Conservation (phyloP, 1,284 basidiomycete genomes). For the Papiliotrema terrestris region DNA sequence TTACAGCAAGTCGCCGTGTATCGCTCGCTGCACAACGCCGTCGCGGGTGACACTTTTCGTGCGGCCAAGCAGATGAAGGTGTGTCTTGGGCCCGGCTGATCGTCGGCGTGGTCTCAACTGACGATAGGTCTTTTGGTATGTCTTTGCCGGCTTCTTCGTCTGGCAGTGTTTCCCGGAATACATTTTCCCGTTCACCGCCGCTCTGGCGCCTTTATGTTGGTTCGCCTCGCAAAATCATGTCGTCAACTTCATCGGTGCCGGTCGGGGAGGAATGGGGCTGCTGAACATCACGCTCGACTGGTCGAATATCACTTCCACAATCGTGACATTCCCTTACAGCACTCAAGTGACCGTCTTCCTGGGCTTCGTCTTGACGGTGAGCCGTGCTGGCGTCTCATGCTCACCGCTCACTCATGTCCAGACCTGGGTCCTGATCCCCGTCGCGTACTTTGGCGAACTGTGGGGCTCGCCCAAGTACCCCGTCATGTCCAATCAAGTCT, state of each 20-base stretch:
- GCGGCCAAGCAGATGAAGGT: constrained; percentile 12
- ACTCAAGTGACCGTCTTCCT: constrained; percentile 19
- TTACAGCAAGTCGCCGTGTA: constrained; percentile 18
- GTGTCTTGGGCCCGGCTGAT: no score
- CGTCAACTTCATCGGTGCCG: constrained; percentile 20
- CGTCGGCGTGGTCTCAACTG: no score
- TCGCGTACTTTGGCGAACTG: constrained; percentile 18
- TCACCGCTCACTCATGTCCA: not conserved
- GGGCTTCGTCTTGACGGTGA: constrained; percentile 15
- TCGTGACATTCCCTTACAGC: constrained; percentile 19
- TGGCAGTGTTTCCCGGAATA: constrained; percentile 26
- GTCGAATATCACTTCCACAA: constrained; percentile 23
- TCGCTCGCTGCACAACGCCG: constrained; percentile 11
- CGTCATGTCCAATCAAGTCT: constrained; percentile 22
- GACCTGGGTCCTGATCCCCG: constrained; percentile 19
- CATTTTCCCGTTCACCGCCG: constrained; percentile 15
- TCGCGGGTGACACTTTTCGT: constrained; percentile 8
- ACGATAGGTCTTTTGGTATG: constrained; percentile 11
- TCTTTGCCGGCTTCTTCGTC: constrained; percentile 14
- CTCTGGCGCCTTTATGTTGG: constrained; percentile 22
- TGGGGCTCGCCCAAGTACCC: constrained; percentile 17
- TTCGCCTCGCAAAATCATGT: constrained; percentile 14
- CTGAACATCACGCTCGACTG: constrained; percentile 23
- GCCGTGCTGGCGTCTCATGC: not conserved
- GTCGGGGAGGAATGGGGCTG: constrained; percentile 17